A percentile compares a stretch with the other conserved stretches of the same genome.
Evolutionary conservation across 148 eudicot genomes (phyloP).

Genomic region (Arbutus unedo): DNA sequence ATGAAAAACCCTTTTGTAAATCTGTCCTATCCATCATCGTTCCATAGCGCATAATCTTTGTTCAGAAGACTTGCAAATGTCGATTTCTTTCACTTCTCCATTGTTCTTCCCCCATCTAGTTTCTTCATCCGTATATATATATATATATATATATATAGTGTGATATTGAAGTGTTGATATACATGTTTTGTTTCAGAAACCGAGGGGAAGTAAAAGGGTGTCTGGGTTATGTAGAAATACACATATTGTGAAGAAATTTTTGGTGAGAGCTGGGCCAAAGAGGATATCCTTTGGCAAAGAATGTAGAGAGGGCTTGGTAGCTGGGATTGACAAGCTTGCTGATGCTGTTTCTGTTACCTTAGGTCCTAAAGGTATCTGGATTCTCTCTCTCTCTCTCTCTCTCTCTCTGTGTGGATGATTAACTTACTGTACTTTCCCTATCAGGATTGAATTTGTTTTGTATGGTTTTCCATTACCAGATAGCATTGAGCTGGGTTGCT

Average conservation of each 20-base stretch:
- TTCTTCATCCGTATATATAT: conserved; percentile 24
- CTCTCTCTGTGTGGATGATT: neutral
- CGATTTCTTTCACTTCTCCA: conserved; percentile 21
- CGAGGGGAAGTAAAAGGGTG: conserved; percentile 15
- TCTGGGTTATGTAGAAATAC: conserved; percentile 26
- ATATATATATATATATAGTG: too few relatives aligned
- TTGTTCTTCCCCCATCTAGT: conserved; percentile 10
- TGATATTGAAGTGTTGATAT: neutral
- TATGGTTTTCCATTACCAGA: neutral
- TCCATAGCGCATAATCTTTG: neutral
- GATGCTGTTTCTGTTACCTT: conserved; percentile 95
- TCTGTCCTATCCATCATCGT: neutral
- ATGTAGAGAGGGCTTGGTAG: conserved; percentile 63
- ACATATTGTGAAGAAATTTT: conserved; percentile 23
- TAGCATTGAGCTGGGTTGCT: neutral
- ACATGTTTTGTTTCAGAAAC: conserved; percentile 30
- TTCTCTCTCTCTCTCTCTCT: neutral
- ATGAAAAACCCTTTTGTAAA: conserved; percentile 1
- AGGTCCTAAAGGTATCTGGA: conserved; percentile 83
- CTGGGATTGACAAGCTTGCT: conserved; percentile 86
- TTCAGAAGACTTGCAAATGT: conserved; percentile 16
- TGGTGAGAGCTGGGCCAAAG: conserved; percentile 80
- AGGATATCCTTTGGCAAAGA: conserved; percentile 66
- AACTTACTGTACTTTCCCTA: neutral
- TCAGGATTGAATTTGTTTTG: neutral